Percentiles rank a stretch among this genome's conserved stretches.
Evolutionary conservation across 2,329 filamentous ascomycete genomes (phyloP).

Genomic region (Botrytis pseudocinerea): DNA sequence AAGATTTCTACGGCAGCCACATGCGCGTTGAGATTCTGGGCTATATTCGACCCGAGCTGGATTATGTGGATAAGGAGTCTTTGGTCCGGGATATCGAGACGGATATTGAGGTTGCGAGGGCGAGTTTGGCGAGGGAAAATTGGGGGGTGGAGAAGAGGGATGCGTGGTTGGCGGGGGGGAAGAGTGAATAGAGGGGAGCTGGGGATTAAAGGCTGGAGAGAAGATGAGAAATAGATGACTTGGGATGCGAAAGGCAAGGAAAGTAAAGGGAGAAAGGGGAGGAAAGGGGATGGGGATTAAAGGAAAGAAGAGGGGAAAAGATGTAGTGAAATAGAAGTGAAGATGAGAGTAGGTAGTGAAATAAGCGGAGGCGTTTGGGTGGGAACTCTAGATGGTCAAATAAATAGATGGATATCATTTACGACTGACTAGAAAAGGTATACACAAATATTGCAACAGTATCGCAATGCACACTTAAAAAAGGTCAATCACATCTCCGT

Average conservation of each 20-base stretch:
- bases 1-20: conserved; percentile 81
- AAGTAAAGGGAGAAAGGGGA: not conserved
- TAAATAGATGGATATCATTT: not conserved
- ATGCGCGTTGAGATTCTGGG: conserved; percentile 81
- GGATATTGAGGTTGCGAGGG: conserved; percentile 80
- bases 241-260: conserved; percentile 14
- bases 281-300: not conserved
- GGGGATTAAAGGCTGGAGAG: conserved; percentile 40
- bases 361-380: not conserved
- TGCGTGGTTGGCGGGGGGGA: conserved; percentile 28
- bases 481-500: not conserved
- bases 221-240: conserved; percentile 28
- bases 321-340: not conserved
- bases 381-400: conserved; percentile 3
- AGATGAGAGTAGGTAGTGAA: not conserved
- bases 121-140: conserved; percentile 65
- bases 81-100: conserved; percentile 84
- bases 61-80: conserved; percentile 82
- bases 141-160: conserved; percentile 49
- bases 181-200: conserved; percentile 47
- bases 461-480: not conserved
- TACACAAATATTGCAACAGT: not conserved
- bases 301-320: not conserved
- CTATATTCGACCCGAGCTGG: conserved; percentile 84
- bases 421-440: not conserved